Evolutionary conservation across 192 early-diverging fungal species (phyloP), one percentile per base, ranked within the genome.

Genomic region (Rhizoclosmatium sp.): DNA sequence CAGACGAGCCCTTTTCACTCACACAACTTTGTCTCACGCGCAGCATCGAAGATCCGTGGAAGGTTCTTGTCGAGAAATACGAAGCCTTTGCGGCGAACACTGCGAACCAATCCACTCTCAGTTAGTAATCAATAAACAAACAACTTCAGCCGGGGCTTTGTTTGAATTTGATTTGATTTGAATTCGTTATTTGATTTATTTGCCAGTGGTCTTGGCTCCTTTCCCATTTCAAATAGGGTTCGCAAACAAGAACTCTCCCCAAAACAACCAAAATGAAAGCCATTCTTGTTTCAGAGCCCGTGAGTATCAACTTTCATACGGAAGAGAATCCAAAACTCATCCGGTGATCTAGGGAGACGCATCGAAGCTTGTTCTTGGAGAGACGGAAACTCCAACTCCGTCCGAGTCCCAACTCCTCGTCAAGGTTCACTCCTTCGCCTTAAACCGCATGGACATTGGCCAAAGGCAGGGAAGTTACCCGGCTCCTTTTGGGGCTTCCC

Each of bases 381-480:
- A 76, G n/a, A 44, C 71, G 7, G 4, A 19, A 67, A 82, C 51
- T 4, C 83, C 78, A 9, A 42, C 42, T 23, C 80, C 75, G 42
- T 69, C 51, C 1, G 49, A 54, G n/a, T 62, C 62, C 2, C 75
- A 84, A 42, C 76, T 84, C 2, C 78, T 85, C 0, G 83, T 85
- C 21, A 75, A 79, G 46, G 79, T 90, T 47, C 76, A 85, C 49
- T 85, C 75, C 61, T 92, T 95, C 82, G 90, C 83, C 40, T 80
- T 94, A 62, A 95, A 95, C 72, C 89, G 94, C 21, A 92, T 93
- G 92, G 94, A 95, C 76, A 86, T 93, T 61, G 3, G 89, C 7
- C 94, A 95, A 82, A 89, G 94, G 49, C 79, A 92, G 60, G 93
- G 93, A 9, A 64, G 58, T n/a, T 94, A 95, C 64, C 92, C 92